phyloP scores from a whole-genome alignment of 257 asterid genomes.

The Orobanche coerulescens region DNA sequence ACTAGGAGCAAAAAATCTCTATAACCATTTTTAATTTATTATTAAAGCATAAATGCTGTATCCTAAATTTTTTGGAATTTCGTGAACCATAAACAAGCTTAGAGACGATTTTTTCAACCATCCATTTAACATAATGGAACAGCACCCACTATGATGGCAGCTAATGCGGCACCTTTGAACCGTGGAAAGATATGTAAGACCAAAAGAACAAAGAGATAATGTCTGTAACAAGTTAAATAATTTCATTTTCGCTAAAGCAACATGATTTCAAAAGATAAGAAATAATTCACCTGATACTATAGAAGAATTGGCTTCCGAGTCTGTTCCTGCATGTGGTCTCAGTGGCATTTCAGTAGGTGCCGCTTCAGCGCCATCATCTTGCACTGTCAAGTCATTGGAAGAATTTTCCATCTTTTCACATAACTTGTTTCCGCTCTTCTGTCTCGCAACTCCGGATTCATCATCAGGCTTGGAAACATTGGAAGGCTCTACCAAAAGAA shows the following conservation, averaged over 20 bases:
- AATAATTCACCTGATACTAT: slow-evolving; percentile 28
- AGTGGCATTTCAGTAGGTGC: slow-evolving; percentile 25
- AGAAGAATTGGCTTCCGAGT: slow-evolving; percentile 20
- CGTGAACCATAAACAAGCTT: background rate
- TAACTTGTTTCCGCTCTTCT: slow-evolving; percentile 22
- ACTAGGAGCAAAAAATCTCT: background rate
- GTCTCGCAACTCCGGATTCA: too few species aligned
- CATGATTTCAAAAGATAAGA: slow-evolving; percentile 14
- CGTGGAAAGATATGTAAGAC: slow-evolving; percentile 14
- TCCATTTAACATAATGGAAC: slow-evolving; percentile 1
- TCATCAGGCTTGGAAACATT: slow-evolving; percentile 26
- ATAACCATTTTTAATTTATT: background rate
- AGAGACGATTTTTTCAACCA: background rate
- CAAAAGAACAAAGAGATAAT: background rate
- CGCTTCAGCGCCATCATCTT: slow-evolving; percentile 31
- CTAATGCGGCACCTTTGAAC: slow-evolving; percentile 9
- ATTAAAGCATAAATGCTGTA: slow-evolving; percentile 1
- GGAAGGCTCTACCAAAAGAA: slow-evolving; percentile 29
- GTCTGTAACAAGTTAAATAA: background rate
- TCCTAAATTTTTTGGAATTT: slow-evolving; percentile 3
- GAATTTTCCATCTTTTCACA: slow-evolving; percentile 22
- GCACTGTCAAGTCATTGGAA: slow-evolving; percentile 24
- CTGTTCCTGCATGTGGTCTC: slow-evolving; percentile 28
- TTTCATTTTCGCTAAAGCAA: slow-evolving; percentile 2
- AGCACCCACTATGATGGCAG: background rate